These are phyloP conservation scores for Ophiobolus disseminans DNA, from an alignment of 2,329 filamentous ascomycete genomes.

Conservation along the genomic window DNA sequence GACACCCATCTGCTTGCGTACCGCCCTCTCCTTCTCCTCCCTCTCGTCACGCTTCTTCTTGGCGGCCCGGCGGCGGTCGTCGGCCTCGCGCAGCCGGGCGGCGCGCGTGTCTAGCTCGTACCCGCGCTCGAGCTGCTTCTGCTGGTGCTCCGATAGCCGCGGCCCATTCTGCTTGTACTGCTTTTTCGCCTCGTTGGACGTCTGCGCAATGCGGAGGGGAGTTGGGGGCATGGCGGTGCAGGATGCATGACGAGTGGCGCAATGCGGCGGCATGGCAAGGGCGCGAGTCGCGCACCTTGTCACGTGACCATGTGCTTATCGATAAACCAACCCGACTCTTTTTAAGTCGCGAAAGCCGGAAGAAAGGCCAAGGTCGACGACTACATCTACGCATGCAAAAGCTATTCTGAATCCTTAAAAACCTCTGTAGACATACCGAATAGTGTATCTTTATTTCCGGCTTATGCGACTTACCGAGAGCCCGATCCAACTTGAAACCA, in stretches of 20 bases:
- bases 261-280: too few species aligned
- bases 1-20: slow-evolving; percentile 38
- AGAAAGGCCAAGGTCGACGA: too few species aligned
- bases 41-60: slow-evolving; percentile 42
- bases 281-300: neutral
- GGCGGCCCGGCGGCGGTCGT: slow-evolving; percentile 35
- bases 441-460: too few species aligned
- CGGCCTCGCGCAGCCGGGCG: slow-evolving; percentile 39
- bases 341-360: too few species aligned
- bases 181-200: slow-evolving; percentile 44
- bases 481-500: too few species aligned
- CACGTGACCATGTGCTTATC: too few species aligned
- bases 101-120: slow-evolving; percentile 44
- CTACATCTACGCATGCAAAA: too few species aligned
- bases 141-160: slow-evolving; percentile 32
- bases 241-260: too few species aligned
- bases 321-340: too few species aligned
- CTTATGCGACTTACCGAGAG: too few species aligned
- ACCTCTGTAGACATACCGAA: too few species aligned
- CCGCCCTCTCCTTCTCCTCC: slow-evolving; percentile 40
- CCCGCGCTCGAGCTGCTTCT: slow-evolving; percentile 40
- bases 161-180: slow-evolving; percentile 40
- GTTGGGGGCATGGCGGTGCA: slow-evolving; percentile 30
- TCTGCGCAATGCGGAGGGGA: slow-evolving; percentile 40
- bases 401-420: too few species aligned